These are phyloP conservation scores for Cadophora sp. DNA, from an alignment of 2,329 filamentous ascomycete species.

Conservation along the genomic window DNA sequence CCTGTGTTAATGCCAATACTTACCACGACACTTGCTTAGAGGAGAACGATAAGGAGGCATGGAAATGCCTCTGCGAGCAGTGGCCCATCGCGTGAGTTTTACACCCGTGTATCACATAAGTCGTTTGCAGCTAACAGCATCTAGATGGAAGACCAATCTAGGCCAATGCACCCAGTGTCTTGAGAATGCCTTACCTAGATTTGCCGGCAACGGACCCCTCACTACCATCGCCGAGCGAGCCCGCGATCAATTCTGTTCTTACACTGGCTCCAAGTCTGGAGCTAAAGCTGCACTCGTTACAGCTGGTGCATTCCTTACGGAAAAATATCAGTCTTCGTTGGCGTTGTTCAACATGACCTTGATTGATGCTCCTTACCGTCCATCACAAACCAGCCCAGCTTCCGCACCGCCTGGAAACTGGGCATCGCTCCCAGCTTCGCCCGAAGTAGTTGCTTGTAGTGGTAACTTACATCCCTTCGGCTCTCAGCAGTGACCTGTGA, in stretches of 20 bases:
- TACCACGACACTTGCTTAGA: neutral
- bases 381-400: no score
- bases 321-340: neutral
- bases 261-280: neutral
- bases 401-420: neutral
- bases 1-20: neutral
- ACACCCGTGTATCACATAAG: no score
- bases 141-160: neutral
- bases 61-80: neutral
- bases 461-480: no score
- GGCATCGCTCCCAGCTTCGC: constrained; percentile 9
- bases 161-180: neutral
- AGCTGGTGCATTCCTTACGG: neutral
- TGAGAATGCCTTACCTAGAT: neutral
- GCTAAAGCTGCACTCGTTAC: neutral
- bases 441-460: neutral
- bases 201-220: neutral
- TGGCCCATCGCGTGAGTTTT: neutral
- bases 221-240: neutral
- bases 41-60: neutral
- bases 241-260: neutral
- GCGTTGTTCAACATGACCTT: neutral
- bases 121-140: neutral
- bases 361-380: neutral
- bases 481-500: no score